phyloP scores from a whole-genome alignment of 192 early-diverging fungal genomes.

The Pecoramyces ruminantium region DNA sequence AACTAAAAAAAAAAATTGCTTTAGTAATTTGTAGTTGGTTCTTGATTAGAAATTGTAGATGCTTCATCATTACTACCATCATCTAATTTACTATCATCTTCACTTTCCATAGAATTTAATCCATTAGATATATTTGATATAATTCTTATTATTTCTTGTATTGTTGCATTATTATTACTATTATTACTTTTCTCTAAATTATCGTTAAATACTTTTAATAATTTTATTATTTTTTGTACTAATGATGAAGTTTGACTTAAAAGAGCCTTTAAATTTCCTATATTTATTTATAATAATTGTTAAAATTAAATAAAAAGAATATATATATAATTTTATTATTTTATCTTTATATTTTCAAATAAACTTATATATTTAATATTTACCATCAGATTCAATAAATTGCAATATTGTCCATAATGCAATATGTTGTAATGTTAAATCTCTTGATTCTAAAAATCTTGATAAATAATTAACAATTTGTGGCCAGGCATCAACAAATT shows the following conservation, averaged over 20 bases:
- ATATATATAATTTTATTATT: too few species aligned
- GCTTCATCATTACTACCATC: background rate
- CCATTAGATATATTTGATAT: background rate
- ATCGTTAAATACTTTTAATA: background rate
- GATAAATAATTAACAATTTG: conserved; percentile 42
- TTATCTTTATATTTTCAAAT: too few species aligned
- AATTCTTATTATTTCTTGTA: background rate
- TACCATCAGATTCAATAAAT: conserved; percentile 27
- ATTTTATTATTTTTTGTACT: background rate
- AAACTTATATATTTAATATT: too few species aligned
- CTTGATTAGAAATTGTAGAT: background rate
- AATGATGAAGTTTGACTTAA: background rate
- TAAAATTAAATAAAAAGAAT: too few species aligned
- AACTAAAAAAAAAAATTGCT: background rate
- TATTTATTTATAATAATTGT: too few species aligned
- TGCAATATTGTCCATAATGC: conserved; percentile 73
- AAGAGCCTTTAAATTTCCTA: background rate
- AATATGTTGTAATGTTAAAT: conserved; percentile 60
- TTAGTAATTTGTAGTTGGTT: background rate
- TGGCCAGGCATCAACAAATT: conserved; percentile 52
- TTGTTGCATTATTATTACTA: background rate
- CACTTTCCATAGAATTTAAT: background rate
- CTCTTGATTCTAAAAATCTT: conserved; percentile 39
- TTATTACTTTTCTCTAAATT: background rate
- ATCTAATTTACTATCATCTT: background rate